phyloP scores from a whole-genome alignment of 306 rosid genomes.

The Abrus pulchellus region DNA sequence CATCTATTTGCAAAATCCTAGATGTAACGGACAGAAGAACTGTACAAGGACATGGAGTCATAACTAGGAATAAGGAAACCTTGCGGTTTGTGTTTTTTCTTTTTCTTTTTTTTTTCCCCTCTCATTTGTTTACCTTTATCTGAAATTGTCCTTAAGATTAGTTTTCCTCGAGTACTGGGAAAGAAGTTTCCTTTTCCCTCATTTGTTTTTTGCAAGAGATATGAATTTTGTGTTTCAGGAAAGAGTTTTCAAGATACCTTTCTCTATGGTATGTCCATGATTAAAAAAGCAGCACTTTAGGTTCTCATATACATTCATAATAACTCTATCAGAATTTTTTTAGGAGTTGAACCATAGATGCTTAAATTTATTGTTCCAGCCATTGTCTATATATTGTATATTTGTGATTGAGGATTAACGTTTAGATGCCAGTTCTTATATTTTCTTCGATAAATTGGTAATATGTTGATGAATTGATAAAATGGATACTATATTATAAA shows the following conservation, averaged over 20 bases:
- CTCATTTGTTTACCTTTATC: neutral
- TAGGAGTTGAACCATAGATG: slow-evolving; percentile 16
- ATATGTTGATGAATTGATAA: slow-evolving; percentile 11
- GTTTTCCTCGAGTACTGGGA: neutral
- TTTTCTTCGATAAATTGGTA: slow-evolving; percentile 4
- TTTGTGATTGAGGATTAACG: slow-evolving; percentile 2
- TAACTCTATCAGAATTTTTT: neutral
- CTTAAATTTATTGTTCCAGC: neutral
- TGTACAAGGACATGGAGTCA: neutral
- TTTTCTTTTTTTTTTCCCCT: neutral
- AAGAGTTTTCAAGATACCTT: neutral
- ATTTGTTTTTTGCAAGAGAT: neutral
- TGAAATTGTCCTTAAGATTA: neutral
- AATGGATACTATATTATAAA: slow-evolving; percentile 1
- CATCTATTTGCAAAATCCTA: neutral
- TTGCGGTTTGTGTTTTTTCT: too few species aligned
- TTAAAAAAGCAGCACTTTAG: neutral
- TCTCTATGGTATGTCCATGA: neutral
- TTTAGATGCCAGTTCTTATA: slow-evolving; percentile 6
- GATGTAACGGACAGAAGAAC: neutral
- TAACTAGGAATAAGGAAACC: slow-evolving; percentile 15
- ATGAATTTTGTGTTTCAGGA: neutral
- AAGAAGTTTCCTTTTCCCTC: neutral
- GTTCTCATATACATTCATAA: neutral
- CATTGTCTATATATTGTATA: neutral